Percentiles rank a stretch among this genome's conserved stretches.
These are phyloP conservation scores for Boletus smithii DNA, from an alignment of 1,284 basidiomycete species.

Conservation along the genomic window DNA sequence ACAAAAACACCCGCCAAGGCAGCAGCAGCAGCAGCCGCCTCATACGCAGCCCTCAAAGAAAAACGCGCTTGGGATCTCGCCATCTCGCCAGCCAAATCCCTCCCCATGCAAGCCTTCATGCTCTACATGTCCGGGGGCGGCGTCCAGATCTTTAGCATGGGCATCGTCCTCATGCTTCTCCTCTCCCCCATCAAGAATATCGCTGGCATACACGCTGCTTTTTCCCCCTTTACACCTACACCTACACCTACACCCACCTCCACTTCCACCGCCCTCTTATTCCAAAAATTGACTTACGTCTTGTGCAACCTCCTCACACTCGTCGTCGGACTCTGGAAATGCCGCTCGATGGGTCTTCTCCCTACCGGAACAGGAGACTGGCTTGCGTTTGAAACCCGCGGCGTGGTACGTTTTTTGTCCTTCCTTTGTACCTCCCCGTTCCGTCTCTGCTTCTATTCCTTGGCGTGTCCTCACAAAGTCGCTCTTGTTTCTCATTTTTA, in stretches of 20 bases:
- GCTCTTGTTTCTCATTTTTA: slow-evolving; percentile 6
- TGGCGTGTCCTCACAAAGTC: background rate
- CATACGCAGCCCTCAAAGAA: slow-evolving; percentile 68
- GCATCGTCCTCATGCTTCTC: slow-evolving; percentile 88
- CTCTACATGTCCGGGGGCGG: slow-evolving; percentile 93
- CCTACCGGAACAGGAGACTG: slow-evolving; percentile 88
- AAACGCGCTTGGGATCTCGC: slow-evolving; percentile 88
- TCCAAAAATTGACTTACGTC: slow-evolving; percentile 70
- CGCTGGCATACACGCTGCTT: slow-evolving; percentile 69
- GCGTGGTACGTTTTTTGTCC: slow-evolving; percentile 58
- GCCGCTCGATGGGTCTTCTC: slow-evolving; percentile 83
- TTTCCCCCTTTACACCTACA: slow-evolving; percentile 62
- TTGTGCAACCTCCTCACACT: slow-evolving; percentile 72
- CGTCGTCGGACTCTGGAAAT: slow-evolving; percentile 85
- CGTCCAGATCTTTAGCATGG: slow-evolving; percentile 91
- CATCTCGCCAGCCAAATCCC: slow-evolving; percentile 76
- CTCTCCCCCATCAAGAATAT: slow-evolving; percentile 79
- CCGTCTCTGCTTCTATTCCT: background rate
- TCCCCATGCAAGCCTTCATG: slow-evolving; percentile 96
- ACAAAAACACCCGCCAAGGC: slow-evolving; percentile 42
- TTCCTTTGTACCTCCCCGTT: too few relatives aligned
- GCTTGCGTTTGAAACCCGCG: slow-evolving; percentile 85
- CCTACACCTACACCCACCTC: too few relatives aligned
- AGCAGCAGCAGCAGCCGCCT: slow-evolving; percentile 37
- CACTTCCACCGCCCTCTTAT: too few relatives aligned